Evolutionary conservation across 345 rosid species (phyloP), one percentile per base, ranked within the genome.

Genomic region (Pistacia vera): DNA sequence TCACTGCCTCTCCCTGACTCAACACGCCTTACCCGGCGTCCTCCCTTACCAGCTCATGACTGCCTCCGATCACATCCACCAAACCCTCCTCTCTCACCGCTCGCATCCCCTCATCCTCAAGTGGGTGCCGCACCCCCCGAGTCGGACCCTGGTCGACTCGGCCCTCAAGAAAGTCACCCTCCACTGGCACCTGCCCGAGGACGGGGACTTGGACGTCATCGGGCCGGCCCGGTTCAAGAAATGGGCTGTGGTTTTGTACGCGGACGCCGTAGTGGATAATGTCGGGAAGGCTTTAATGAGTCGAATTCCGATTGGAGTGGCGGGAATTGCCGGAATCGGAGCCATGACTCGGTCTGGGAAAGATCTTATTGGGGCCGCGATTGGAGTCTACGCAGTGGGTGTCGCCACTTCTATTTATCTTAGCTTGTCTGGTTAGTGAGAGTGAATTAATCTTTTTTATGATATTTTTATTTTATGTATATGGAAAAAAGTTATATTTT

Each of bases 61-160:
- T 48, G 97, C 98, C 82, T 85, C 93, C 78, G 67, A 77, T 9
- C 85, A 86, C 77, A 85, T 93, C 86, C 91, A 91, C 82, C 78
- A 84, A 65, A 56, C 82, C 57, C 87, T 83, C 66, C 54, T 82
- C 59, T 66, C 80, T 49, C 41, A 78, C 78, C 61, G 63, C 61
- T 68, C 78, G 0, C 75, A 61, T 64, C 86, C 92, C 35, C 82
- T 87, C 48, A 59, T 90, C 79, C 68, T 77, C 83, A 80, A 75
- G 30, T 91, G 98, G 97, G 81, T 90, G 56, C 84, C 95, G 6
- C 74, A 84, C 62, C 93, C 97, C n/a, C 98, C 98, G 20, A 65
- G 83, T 60, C 93, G 84, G 59, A 35, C 85, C 64, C 94, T 86
- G 74, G 86, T 93, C 66, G 93, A 95, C 84, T 86, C 90, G 14